Percentiles rank a stretch among this genome's conserved stretches.
These are phyloP conservation scores for Nymphaea thermarum DNA, from an alignment of 164 flowering plant species.

Conservation along the genomic window DNA sequence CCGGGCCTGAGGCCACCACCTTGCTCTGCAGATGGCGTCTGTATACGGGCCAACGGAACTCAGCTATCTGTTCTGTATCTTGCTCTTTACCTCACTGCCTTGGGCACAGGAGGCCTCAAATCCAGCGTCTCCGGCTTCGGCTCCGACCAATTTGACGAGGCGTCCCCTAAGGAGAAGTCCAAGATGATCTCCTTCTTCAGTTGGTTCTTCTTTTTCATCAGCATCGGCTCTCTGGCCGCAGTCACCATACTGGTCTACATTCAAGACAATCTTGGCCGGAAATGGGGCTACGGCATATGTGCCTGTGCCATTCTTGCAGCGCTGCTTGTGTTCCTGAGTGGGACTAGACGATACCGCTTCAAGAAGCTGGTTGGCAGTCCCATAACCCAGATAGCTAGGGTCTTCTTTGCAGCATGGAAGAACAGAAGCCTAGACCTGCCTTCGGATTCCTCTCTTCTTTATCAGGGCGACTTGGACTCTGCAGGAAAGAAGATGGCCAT, in stretches of 20 bases:
- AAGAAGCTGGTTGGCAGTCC: conserved; percentile 90
- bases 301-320: conserved; percentile 48
- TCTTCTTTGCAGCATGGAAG: conserved; percentile 55
- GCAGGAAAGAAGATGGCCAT: conserved; percentile 44
- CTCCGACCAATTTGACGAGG: conserved; percentile 88
- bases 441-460: conserved; percentile 42
- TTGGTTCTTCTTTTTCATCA: conserved; percentile 93
- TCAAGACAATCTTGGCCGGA: conserved; percentile 70
- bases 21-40: conserved; percentile 27
- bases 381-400: conserved; percentile 64
- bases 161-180: conserved; percentile 29
- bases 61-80: conserved; percentile 54
- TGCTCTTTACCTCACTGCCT: conserved; percentile 79
- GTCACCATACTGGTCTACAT: conserved; percentile 84
- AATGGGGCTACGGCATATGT: conserved; percentile 83
- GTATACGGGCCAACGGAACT: conserved; percentile 41
- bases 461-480: not conserved
- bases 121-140: conserved; percentile 95
- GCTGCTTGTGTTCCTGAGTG: conserved; percentile 42
- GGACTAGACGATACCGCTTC: conserved; percentile 69
- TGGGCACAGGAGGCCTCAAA: conserved; percentile 92
- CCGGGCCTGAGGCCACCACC: conserved; percentile 73
- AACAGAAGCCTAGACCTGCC: conserved; percentile 54
- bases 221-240: conserved; percentile 64
- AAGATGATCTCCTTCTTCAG: conserved; percentile 72